Conservation (phyloP, 2,329 filamentous ascomycete species). For the Pseudogymnoascus sp. region DNA sequence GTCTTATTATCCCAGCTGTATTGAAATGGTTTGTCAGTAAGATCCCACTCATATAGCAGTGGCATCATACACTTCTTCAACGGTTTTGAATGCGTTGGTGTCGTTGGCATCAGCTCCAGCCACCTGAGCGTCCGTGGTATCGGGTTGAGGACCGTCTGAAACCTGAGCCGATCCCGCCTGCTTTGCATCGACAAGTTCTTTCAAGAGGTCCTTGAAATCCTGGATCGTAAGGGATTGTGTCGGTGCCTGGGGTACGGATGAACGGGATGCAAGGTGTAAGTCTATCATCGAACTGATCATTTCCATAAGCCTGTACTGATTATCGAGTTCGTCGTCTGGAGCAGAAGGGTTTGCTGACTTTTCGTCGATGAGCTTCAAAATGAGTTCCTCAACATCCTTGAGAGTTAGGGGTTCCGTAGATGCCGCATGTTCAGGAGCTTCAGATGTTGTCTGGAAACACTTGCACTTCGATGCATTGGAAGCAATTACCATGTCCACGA, state of each 20-base stretch:
- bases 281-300: neutral
- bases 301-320: neutral
- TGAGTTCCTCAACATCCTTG: constrained; percentile 9
- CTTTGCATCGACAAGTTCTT: neutral
- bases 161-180: neutral
- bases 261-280: neutral
- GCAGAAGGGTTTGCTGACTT: neutral
- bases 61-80: constrained; percentile 17
- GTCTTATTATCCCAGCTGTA: constrained; percentile 16
- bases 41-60: neutral
- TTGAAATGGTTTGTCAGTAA: constrained; percentile 11
- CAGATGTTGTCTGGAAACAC: neutral
- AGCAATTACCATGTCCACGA: neutral
- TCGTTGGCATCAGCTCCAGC: neutral
- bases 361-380: constrained; percentile 11
- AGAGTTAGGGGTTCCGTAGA: neutral
- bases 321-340: neutral
- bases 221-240: neutral
- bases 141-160: neutral
- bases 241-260: neutral
- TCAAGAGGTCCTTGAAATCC: neutral
- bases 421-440: neutral
- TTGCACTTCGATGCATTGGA: neutral
- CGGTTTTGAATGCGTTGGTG: neutral
- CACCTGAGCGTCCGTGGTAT: neutral